Evolutionary conservation across 75 land plant genomes (phyloP).

Genomic region (Pinus albicaulis): DNA sequence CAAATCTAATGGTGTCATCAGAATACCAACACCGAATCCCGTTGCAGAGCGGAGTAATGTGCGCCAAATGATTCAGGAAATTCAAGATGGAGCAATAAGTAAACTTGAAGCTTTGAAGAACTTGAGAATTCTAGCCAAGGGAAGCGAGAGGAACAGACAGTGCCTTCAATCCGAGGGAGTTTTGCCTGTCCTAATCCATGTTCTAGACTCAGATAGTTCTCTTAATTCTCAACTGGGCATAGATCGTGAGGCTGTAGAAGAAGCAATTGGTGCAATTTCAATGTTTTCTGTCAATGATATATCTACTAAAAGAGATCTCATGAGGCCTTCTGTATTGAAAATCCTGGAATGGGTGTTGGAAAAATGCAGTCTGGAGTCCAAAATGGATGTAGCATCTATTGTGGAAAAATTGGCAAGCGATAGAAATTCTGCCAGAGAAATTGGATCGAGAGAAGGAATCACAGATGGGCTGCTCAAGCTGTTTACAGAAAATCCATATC

Average conservation of each 20-base stretch:
- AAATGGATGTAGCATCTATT: neutral
- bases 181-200: neutral
- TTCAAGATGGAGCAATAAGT: neutral
- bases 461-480: neutral
- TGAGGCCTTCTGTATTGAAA: neutral
- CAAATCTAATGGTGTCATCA: conserved; percentile 26
- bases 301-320: neutral
- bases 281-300: neutral
- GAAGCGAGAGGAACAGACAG: neutral
- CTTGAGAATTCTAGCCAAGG: neutral
- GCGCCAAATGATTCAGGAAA: neutral
- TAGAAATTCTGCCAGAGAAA: neutral
- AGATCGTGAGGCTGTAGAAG: neutral
- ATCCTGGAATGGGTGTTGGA: neutral
- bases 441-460: neutral
- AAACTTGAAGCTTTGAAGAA: neutral
- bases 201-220: neutral
- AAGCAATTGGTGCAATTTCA: neutral
- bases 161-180: neutral
- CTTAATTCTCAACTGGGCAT: too few relatives aligned
- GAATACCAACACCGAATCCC: conserved; percentile 36
- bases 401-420: neutral
- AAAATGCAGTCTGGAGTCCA: neutral
- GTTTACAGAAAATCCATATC: too few relatives aligned
- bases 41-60: conserved; percentile 4